Evolutionary conservation across 2,329 filamentous ascomycete species (phyloP).

Genomic region (Ceratocystis colombiana): DNA sequence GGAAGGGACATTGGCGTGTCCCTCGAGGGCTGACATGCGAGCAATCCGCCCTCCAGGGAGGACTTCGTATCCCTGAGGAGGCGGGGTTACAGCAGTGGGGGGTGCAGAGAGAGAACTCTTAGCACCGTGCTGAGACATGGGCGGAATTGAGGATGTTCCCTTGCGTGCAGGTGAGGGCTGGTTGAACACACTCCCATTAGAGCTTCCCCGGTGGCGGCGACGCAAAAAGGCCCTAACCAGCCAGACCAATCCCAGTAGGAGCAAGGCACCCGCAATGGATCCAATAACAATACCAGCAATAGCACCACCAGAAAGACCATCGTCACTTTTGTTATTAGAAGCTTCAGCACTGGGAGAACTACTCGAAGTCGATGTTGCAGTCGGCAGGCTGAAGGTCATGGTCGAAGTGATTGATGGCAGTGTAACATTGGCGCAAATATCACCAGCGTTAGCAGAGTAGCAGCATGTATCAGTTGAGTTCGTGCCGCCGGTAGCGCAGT

Average conservation of each 20-base stretch:
- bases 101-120: conserved; percentile 25
- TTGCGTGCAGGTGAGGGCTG: conserved; percentile 67
- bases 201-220: conserved; percentile 51
- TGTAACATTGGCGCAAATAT: conserved; percentile 62
- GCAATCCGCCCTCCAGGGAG: conserved; percentile 82
- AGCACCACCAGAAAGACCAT: conserved; percentile 60
- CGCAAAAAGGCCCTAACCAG: conserved; percentile 47
- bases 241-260: conserved; percentile 61
- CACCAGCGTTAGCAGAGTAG: conserved; percentile 65
- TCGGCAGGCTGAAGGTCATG: conserved; percentile 47
- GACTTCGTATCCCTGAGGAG: conserved; percentile 55
- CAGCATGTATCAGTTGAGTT: conserved; percentile 97
- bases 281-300: conserved; percentile 90
- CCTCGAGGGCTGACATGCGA: conserved; percentile 89
- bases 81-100: conserved; percentile 21
- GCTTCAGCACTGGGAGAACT: conserved; percentile 33
- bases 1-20: conserved; percentile 52
- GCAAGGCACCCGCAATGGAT: conserved; percentile 56
- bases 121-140: conserved; percentile 28
- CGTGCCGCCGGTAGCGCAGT: conserved; percentile 70
- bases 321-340: conserved; percentile 28
- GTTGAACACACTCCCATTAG: conserved; percentile 66
- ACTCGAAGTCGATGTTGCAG: conserved; percentile 38
- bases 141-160: conserved; percentile 37
- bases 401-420: conserved; percentile 66